phyloP scores from a whole-genome alignment of 208 protist genomes.

The Phytomonas francai region DNA sequence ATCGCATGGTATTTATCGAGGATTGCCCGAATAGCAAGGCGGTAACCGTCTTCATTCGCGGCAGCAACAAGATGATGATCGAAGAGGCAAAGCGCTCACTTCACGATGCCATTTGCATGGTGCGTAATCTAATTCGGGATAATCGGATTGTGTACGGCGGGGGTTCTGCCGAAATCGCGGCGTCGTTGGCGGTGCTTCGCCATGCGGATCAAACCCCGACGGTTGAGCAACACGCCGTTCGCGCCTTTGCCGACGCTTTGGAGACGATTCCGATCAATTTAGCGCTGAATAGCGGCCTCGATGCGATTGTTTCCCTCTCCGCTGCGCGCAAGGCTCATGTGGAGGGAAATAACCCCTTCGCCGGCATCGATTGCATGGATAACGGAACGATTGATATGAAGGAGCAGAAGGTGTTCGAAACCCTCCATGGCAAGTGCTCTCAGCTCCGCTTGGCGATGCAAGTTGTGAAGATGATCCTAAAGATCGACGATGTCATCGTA shows the following conservation, averaged over 20 bases:
- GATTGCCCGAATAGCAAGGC: constrained; percentile 97
- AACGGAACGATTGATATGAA: constrained; percentile 96
- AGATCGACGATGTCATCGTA: constrained; percentile 99
- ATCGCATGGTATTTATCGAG: constrained; percentile 99
- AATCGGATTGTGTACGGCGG: constrained; percentile 99
- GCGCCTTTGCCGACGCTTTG: constrained; percentile 98
- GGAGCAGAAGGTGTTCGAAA: constrained; percentile 98
- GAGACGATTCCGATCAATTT: constrained; percentile 98
- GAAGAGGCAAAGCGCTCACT: constrained; percentile 99
- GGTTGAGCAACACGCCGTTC: constrained; percentile 99
- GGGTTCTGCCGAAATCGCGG: constrained; percentile 98
- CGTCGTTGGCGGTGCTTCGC: constrained; percentile 90
- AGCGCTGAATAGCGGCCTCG: constrained; percentile 97
- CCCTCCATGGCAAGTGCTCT: constrained; percentile 98
- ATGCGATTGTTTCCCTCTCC: constrained; percentile 95
- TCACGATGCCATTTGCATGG: constrained; percentile 99
- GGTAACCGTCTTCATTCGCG: constrained; percentile 99
- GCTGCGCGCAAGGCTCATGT: constrained; percentile 94
- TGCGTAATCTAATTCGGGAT: constrained; percentile 99
- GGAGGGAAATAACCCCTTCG: constrained; percentile 89
- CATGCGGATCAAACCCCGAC: constrained; percentile 90
- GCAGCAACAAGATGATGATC: constrained; percentile 99
- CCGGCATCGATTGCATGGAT: constrained; percentile 98
- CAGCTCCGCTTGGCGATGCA: constrained; percentile 99
- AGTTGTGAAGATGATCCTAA: constrained; percentile 99